These are phyloP conservation scores for Zelopaecilomyces penicillatus DNA, from an alignment of 2,329 filamentous ascomycete genomes.

Conservation along the genomic window DNA sequence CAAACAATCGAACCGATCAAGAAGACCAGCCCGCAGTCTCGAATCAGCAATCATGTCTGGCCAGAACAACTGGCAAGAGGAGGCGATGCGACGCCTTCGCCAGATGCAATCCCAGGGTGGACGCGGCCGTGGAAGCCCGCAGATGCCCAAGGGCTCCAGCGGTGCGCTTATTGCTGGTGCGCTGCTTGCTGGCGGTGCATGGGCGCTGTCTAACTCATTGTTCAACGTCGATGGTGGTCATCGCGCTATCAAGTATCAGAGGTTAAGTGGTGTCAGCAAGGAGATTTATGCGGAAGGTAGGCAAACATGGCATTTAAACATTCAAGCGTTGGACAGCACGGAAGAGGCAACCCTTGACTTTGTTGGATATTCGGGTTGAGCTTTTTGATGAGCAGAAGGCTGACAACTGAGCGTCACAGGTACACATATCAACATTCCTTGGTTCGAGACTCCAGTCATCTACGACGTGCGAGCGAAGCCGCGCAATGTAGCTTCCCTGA, in stretches of 20 bases:
- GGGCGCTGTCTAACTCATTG: conserved; percentile 51
- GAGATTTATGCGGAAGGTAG: conserved; percentile 92
- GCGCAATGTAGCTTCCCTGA: conserved; percentile 91
- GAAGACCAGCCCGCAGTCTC: no score
- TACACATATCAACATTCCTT: conserved; percentile 89
- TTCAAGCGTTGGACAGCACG: no score
- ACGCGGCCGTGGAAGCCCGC: conserved; percentile 34
- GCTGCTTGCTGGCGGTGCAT: conserved; percentile 39
- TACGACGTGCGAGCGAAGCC: conserved; percentile 98
- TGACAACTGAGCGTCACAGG: conserved; percentile 38
- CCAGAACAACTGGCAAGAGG: conserved; percentile 37
- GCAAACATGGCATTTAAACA: not conserved
- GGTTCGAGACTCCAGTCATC: conserved; percentile 93
- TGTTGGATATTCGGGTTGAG: no score
- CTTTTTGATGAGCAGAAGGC: not conserved
- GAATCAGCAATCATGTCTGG: conserved; percentile 19
- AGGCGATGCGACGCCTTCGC: conserved; percentile 43
- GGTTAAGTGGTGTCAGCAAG: conserved; percentile 84
- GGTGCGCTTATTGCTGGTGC: conserved; percentile 32
- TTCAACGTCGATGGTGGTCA: conserved; percentile 96
- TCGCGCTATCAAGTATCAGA: conserved; percentile 96
- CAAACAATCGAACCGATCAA: no score
- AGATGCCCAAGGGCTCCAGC: conserved; percentile 31
- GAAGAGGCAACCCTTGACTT: no score
- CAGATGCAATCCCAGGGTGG: conserved; percentile 37